Evolutionary conservation across 1,284 basidiomycete genomes (phyloP).

Genomic region (Puccinia horiana): DNA sequence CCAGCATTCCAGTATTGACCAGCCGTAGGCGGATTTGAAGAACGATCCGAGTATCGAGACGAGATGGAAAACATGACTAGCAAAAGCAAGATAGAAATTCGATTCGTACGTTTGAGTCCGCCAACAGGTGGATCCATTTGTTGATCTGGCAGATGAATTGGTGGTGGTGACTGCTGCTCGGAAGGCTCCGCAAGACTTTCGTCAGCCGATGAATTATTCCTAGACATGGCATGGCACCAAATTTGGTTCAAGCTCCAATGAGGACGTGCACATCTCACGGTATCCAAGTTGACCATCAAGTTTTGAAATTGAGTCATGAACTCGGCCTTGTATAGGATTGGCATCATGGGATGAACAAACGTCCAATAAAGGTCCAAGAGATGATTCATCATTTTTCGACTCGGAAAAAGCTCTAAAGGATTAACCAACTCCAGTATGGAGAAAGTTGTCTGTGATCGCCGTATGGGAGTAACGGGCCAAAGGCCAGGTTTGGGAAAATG

Average conservation of each 20-base stretch:
- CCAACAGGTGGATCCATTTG: neutral
- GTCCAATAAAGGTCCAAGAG: slow-evolving; percentile 74
- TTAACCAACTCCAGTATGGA: slow-evolving; percentile 59
- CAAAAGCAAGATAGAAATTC: slow-evolving; percentile 69
- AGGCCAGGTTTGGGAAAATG: slow-evolving; percentile 77
- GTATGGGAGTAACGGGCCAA: slow-evolving; percentile 70
- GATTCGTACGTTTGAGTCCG: slow-evolving; percentile 45
- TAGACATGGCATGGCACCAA: slow-evolving; percentile 50
- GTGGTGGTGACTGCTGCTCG: slow-evolving; percentile 14
- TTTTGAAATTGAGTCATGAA: slow-evolving; percentile 67
- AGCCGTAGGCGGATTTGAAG: slow-evolving; percentile 61
- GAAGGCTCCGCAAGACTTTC: slow-evolving; percentile 21
- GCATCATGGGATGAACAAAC: slow-evolving; percentile 73
- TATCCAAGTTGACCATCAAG: slow-evolving; percentile 53
- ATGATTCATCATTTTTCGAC: slow-evolving; percentile 65
- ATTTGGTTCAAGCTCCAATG: slow-evolving; percentile 60
- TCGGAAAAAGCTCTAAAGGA: slow-evolving; percentile 60
- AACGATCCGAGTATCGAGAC: slow-evolving; percentile 66
- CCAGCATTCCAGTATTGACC: slow-evolving; percentile 76
- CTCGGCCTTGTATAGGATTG: slow-evolving; percentile 70
- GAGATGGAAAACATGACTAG: slow-evolving; percentile 76
- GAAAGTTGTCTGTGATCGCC: slow-evolving; percentile 56
- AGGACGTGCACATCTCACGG: slow-evolving; percentile 43
- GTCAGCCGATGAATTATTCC: slow-evolving; percentile 47
- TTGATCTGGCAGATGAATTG: neutral